These are phyloP conservation scores for Coemansia sp. DNA, from an alignment of 192 early-diverging fungal genomes.

Conservation along the genomic window DNA sequence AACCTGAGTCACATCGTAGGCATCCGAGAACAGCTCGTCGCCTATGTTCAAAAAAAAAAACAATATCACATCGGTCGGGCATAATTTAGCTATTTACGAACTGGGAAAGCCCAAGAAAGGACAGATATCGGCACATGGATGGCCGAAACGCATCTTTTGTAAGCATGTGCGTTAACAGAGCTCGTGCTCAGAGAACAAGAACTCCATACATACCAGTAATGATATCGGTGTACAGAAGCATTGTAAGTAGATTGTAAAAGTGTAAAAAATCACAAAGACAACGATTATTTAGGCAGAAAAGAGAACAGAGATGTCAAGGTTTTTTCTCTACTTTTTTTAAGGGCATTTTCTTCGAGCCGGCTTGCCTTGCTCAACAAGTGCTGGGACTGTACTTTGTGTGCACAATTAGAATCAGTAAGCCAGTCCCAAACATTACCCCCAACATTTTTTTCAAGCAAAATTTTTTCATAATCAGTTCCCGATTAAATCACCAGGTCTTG, in stretches of 20 bases:
- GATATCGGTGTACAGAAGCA: conserved; percentile 73
- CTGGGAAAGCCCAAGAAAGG: too few species aligned
- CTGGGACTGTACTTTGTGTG: background rate
- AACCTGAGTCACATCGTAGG: conserved; percentile 68
- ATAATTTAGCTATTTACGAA: background rate
- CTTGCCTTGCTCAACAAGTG: too few species aligned
- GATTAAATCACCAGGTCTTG: background rate
- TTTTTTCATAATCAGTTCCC: background rate
- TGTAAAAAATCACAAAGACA: conserved; percentile 6
- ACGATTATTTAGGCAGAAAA: background rate
- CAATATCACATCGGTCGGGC: background rate
- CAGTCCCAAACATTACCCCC: too few species aligned
- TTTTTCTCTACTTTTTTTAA: too few species aligned
- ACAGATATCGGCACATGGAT: too few species aligned
- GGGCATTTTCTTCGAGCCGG: too few species aligned
- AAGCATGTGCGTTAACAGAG: background rate
- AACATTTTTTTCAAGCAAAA: background rate
- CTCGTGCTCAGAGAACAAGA: background rate
- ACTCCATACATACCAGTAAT: conserved; percentile 59
- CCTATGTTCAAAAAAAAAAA: conserved; percentile 41
- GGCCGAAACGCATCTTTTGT: too few species aligned
- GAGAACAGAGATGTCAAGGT: background rate
- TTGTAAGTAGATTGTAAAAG: conserved; percentile 33
- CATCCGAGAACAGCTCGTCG: conserved; percentile 92
- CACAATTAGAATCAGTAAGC: too few species aligned